Conservation (phyloP, 1,284 basidiomycete species). For the Apiotrichum montevideense region DNA sequence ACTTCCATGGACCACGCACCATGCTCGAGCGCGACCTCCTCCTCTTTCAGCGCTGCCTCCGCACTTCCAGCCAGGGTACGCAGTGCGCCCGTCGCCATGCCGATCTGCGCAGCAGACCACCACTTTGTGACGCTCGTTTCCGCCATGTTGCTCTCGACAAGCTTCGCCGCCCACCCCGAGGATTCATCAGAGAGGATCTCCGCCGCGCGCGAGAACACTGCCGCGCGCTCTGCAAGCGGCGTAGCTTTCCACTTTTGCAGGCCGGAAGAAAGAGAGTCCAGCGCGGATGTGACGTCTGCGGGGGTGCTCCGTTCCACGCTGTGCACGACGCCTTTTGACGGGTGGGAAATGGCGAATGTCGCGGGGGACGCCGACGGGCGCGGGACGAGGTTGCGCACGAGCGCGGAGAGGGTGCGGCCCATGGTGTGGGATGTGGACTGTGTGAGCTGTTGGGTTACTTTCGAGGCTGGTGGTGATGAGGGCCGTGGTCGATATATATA, state of each 20-base stretch:
- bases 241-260: slow-evolving; percentile 8
- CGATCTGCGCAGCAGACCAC: slow-evolving; percentile 18
- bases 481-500: too few relatives aligned
- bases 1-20: slow-evolving; percentile 6
- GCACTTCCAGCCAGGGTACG: slow-evolving; percentile 6
- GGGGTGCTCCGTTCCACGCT: slow-evolving; percentile 5
- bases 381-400: not conserved
- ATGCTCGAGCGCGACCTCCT: not conserved
- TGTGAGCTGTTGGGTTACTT: too few relatives aligned
- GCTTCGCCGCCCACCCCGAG: slow-evolving; percentile 11
- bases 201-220: slow-evolving; percentile 6
- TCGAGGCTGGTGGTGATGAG: too few relatives aligned
- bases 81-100: not conserved
- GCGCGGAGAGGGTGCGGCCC: not conserved
- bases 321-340: slow-evolving; percentile 10
- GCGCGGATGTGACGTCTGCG: slow-evolving; percentile 7
- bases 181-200: slow-evolving; percentile 12
- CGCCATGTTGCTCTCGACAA: slow-evolving; percentile 11
- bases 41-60: slow-evolving; percentile 14
- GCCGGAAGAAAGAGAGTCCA: slow-evolving; percentile 4
- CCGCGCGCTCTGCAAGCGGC: slow-evolving; percentile 10
- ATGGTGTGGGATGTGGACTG: not conserved
- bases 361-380: too few relatives aligned
- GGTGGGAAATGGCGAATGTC: slow-evolving; percentile 16
- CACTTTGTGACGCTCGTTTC: slow-evolving; percentile 13